These are phyloP conservation scores for Mycena galericulata DNA, from an alignment of 768 basidiomycete species.

Conservation along the genomic window DNA sequence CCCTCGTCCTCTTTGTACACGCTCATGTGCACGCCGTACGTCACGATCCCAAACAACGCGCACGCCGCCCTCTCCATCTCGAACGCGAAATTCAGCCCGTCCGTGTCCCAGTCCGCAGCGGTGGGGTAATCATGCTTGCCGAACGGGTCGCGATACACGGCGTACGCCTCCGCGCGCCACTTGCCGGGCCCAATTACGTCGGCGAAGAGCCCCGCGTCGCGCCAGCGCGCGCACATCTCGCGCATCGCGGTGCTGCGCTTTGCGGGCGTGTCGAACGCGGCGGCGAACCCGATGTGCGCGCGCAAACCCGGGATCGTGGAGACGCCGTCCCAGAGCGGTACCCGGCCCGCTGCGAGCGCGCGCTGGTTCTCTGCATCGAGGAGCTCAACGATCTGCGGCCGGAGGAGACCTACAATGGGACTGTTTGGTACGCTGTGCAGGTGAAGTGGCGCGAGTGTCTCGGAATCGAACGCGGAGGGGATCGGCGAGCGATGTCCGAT, in stretches of 20 bases:
- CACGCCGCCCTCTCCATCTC: slow-evolving; percentile 92
- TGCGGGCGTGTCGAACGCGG: slow-evolving; percentile 63
- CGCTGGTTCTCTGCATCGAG: slow-evolving; percentile 63
- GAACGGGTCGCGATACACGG: slow-evolving; percentile 79
- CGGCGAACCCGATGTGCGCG: slow-evolving; percentile 59
- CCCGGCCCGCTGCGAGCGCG: slow-evolving; percentile 39
- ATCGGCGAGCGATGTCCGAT: slow-evolving; percentile 45
- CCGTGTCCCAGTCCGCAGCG: slow-evolving; percentile 43
- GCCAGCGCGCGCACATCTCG: slow-evolving; percentile 81
- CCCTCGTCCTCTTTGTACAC: slow-evolving; percentile 63
- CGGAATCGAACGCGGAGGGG: slow-evolving; percentile 49
- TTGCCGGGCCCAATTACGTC: slow-evolving; percentile 79
- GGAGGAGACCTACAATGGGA: slow-evolving; percentile 71
- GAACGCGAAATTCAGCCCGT: slow-evolving; percentile 76
- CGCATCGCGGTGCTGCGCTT: slow-evolving; percentile 73
- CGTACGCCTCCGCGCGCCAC: slow-evolving; percentile 90
- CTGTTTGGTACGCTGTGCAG: slow-evolving; percentile 63
- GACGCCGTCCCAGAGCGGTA: slow-evolving; percentile 54
- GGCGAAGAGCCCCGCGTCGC: slow-evolving; percentile 69
- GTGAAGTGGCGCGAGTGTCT: slow-evolving; percentile 67
- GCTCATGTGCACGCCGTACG: slow-evolving; percentile 94
- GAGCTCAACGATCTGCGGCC: slow-evolving; percentile 66
- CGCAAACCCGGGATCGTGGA: slow-evolving; percentile 44
- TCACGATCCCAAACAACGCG: slow-evolving; percentile 88
- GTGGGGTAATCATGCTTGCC: slow-evolving; percentile 63